phyloP scores from a whole-genome alignment of 1,284 basidiomycete species.

The Moniliophthora roreri region DNA sequence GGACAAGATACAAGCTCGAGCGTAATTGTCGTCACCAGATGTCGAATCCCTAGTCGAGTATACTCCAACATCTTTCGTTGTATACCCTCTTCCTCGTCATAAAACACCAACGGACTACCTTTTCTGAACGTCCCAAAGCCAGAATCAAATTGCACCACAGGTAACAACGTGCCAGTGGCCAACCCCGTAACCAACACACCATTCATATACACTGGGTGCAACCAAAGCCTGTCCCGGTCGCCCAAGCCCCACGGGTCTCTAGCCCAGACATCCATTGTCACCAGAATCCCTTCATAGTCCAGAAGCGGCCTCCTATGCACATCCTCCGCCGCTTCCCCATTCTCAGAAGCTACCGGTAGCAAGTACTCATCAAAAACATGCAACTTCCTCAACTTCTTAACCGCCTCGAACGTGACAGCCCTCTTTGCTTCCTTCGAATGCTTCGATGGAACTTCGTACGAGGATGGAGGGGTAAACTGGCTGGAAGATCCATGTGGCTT shows the following conservation, averaged over 20 bases:
- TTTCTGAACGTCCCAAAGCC: constrained; percentile 37
- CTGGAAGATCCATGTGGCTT: constrained; percentile 15
- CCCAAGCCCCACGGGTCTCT: constrained; percentile 59
- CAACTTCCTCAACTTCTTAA: constrained; percentile 63
- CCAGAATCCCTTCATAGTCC: constrained; percentile 34
- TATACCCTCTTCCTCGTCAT: constrained; percentile 37
- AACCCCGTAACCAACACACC: constrained; percentile 51
- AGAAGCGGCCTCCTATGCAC: too few relatives aligned
- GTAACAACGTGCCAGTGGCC: constrained; percentile 59
- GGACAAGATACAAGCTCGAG: constrained; percentile 63
- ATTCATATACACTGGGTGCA: constrained; percentile 59
- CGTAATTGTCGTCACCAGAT: constrained; percentile 59
- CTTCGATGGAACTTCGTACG: constrained; percentile 55
- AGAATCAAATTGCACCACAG: constrained; percentile 40
- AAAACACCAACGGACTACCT: constrained; percentile 39
- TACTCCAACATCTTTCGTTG: constrained; percentile 65
- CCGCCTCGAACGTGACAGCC: constrained; percentile 75
- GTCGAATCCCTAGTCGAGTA: constrained; percentile 62
- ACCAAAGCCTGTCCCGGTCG: constrained; percentile 50
- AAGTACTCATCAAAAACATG: constrained; percentile 80
- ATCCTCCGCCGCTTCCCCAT: constrained; percentile 53
- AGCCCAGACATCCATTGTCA: constrained; percentile 54
- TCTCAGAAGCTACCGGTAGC: constrained; percentile 54
- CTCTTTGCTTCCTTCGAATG: constrained; percentile 75
- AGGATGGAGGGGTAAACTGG: constrained; percentile 52